Percentiles rank a stretch among this genome's conserved stretches.
These are phyloP conservation scores for Punica granatum DNA, from an alignment of 345 rosid genomes.

Conservation along the genomic window DNA sequence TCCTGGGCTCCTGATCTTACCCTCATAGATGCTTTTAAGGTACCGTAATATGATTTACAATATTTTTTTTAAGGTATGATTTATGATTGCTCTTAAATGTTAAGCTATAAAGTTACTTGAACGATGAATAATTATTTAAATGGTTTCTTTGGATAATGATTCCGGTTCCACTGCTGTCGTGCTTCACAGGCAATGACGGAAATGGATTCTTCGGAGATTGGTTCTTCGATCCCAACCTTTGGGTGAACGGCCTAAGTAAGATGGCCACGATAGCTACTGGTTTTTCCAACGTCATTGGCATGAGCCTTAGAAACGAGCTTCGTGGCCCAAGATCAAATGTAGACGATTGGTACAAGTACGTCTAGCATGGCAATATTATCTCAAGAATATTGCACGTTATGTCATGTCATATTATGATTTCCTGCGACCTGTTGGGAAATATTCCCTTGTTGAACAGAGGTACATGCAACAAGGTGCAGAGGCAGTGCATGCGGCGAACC, in stretches of 20 bases:
- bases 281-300: constrained; percentile 61
- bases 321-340: constrained; percentile 75
- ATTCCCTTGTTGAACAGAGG: constrained; percentile 12
- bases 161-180: too few relatives aligned
- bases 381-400: too few relatives aligned
- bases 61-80: too few relatives aligned
- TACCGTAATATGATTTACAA: too few relatives aligned
- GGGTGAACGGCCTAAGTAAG: constrained; percentile 54
- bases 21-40: constrained; percentile 30
- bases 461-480: constrained; percentile 84
- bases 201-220: constrained; percentile 91
- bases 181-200: too few relatives aligned
- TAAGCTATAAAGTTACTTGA: too few relatives aligned
- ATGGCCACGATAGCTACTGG: constrained; percentile 61
- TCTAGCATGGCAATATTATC: background rate
- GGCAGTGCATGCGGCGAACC: constrained; percentile 77
- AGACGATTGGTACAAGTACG: constrained; percentile 81
- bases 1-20: constrained; percentile 30
- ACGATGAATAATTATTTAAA: too few relatives aligned
- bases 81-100: too few relatives aligned
- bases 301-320: constrained; percentile 92
- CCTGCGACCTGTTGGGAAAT: too few relatives aligned
- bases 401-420: too few relatives aligned
- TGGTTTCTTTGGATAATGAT: too few relatives aligned
- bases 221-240: constrained; percentile 54